Conservation (phyloP, 2,329 filamentous ascomycete genomes). For the Penicillium sp. region DNA sequence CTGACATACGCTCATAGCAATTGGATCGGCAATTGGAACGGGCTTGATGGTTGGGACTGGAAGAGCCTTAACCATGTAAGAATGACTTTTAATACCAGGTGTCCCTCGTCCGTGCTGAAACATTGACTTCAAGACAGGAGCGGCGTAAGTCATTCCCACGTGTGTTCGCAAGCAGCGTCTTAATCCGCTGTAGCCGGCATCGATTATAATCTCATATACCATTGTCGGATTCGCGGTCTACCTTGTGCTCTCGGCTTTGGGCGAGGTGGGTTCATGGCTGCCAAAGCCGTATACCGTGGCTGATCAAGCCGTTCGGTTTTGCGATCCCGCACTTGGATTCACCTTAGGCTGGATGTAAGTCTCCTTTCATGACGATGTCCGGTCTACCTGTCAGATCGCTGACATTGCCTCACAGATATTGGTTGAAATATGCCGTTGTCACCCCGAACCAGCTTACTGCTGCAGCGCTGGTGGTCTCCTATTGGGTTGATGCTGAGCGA, state of each 20-base stretch:
- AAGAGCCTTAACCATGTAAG: constrained; percentile 30
- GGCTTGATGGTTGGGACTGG: constrained; percentile 32
- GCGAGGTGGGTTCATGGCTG: constrained; percentile 78
- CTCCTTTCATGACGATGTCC: background rate
- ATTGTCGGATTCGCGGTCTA: constrained; percentile 57
- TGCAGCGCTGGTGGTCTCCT: constrained; percentile 69
- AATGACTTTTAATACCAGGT: background rate
- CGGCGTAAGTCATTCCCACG: constrained; percentile 23
- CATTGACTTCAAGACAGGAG: constrained; percentile 20
- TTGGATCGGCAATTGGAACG: constrained; percentile 32
- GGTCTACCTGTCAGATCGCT: constrained; percentile 3
- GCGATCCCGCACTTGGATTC: constrained; percentile 75
- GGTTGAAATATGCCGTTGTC: constrained; percentile 76
- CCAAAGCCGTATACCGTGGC: constrained; percentile 72
- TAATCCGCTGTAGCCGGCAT: constrained; percentile 28
- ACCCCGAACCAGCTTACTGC: constrained; percentile 82
- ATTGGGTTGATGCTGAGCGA: constrained; percentile 62
- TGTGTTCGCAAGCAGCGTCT: background rate
- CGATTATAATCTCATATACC: constrained; percentile 38
- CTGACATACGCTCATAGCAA: constrained; percentile 21
- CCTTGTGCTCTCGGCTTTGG: constrained; percentile 71
- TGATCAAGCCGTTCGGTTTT: constrained; percentile 72
- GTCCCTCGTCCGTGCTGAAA: background rate
- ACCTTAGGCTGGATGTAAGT: constrained; percentile 65
- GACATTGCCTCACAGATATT: constrained; percentile 38